phyloP scores from a whole-genome alignment of 2,329 filamentous ascomycete species.

The Penicillium thymicola region DNA sequence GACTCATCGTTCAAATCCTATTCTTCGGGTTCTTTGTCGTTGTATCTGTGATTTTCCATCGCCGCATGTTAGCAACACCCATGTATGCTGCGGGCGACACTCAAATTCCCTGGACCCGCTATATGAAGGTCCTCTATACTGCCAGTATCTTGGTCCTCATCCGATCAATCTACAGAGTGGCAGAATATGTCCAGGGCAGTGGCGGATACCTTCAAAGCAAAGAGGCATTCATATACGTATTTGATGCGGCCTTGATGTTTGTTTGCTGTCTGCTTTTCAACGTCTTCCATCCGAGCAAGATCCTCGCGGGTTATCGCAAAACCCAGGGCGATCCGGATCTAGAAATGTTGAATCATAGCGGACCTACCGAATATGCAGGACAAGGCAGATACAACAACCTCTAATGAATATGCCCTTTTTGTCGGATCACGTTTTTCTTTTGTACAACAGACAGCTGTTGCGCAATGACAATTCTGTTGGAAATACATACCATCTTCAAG shows the following conservation, averaged over 20 bases:
- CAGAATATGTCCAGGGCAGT: conserved; percentile 17
- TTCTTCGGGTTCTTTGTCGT: conserved; percentile 23
- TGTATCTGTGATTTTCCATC: conserved; percentile 17
- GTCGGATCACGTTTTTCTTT: not conserved
- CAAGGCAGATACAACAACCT: not conserved
- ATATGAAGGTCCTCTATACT: conserved; percentile 15
- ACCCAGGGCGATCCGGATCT: conserved; percentile 1
- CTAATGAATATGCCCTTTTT: not conserved
- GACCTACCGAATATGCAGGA: not conserved
- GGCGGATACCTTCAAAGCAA: conserved; percentile 14
- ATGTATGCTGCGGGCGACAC: not conserved
- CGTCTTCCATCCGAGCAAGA: conserved; percentile 13
- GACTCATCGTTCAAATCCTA: conserved; percentile 21
- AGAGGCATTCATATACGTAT: conserved; percentile 16
- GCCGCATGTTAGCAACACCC: conserved; percentile 13
- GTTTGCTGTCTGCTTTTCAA: conserved; percentile 14
- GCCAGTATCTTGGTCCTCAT: conserved; percentile 15
- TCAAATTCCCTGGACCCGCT: conserved; percentile 11
- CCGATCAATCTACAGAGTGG: conserved; percentile 17
- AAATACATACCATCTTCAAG: not conserved
- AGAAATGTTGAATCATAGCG: conserved; percentile 9
- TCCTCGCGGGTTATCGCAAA: not conserved
- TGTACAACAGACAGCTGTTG: not conserved
- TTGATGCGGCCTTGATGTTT: conserved; percentile 16
- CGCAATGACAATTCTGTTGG: too few relatives aligned